Conservation (phyloP, 805 yeast species). For the Barnettozyma californica region DNA sequence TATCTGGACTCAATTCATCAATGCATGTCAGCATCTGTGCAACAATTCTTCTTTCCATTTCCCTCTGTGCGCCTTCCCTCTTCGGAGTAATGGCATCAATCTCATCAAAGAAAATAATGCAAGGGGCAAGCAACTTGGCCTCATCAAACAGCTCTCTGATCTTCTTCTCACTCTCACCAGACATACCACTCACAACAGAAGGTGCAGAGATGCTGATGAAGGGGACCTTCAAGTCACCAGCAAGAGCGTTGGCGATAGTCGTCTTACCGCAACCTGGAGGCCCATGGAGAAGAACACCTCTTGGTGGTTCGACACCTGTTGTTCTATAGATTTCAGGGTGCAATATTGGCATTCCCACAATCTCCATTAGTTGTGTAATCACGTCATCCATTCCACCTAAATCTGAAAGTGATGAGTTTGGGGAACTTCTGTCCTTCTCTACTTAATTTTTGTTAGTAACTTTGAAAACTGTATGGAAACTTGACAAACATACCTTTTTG, state of each 20-base stretch:
- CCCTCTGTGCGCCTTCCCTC: slow-evolving; percentile 96
- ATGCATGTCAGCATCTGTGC: slow-evolving; percentile 92
- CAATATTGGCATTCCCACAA: slow-evolving; percentile 84
- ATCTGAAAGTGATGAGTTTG: slow-evolving; percentile 59
- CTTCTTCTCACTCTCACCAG: slow-evolving; percentile 97
- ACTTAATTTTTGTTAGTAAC: slow-evolving; percentile 24
- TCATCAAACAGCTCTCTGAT: slow-evolving; percentile 90
- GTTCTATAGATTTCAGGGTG: slow-evolving; percentile 88
- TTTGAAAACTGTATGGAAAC: not conserved
- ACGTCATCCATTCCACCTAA: slow-evolving; percentile 88
- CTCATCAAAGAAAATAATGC: slow-evolving; percentile 89
- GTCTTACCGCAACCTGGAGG: slow-evolving; percentile 99
- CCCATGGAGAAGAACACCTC: slow-evolving; percentile 91
- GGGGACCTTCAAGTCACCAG: slow-evolving; percentile 92
- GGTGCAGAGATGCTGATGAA: slow-evolving; percentile 92
- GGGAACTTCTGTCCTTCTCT: slow-evolving; percentile 62
- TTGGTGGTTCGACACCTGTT: slow-evolving; percentile 92
- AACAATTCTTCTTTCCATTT: slow-evolving; percentile 95
- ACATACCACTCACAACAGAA: slow-evolving; percentile 95
- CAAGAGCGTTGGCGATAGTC: slow-evolving; percentile 90
- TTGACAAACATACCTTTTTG: slow-evolving; percentile 30
- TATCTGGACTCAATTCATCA: slow-evolving; percentile 85
- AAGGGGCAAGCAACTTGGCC: slow-evolving; percentile 86
- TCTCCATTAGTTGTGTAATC: slow-evolving; percentile 82
- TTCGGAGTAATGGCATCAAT: slow-evolving; percentile 98